A percentile compares a stretch with the other conserved stretches of the same genome.
These are phyloP conservation scores for Cichorium intybus DNA, from an alignment of 140 eudicot genomes.

Conservation along the genomic window DNA sequence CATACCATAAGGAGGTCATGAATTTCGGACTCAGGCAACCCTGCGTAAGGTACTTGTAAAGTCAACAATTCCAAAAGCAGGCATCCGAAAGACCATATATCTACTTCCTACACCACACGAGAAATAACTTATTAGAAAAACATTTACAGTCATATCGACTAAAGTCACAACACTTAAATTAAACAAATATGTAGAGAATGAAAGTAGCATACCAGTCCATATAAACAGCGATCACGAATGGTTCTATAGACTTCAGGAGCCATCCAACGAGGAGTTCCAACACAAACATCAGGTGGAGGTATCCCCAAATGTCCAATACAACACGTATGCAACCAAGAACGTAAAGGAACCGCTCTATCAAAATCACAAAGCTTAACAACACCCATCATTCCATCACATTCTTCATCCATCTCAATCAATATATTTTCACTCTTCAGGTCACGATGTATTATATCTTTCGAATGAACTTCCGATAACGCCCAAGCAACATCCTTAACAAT, in stretches of 20 bases:
- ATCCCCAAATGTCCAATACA: conserved; percentile 82
- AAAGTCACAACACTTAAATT: not conserved
- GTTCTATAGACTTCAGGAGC: conserved; percentile 91
- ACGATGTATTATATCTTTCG: conserved; percentile 83
- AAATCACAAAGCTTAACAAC: conserved; percentile 84
- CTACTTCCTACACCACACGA: conserved; percentile 66
- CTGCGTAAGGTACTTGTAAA: conserved; percentile 73
- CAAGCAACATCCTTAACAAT: conserved; percentile 72
- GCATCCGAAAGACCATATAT: conserved; percentile 97
- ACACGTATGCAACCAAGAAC: conserved; percentile 72
- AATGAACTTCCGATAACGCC: conserved; percentile 82
- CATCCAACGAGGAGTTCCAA: conserved; percentile 99
- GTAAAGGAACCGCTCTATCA: conserved; percentile 92
- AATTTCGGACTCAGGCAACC: conserved; percentile 62
- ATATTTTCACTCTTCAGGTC: conserved; percentile 93
- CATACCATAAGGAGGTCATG: conserved; percentile 62
- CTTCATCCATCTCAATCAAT: conserved; percentile 60
- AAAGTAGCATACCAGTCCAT: conserved; percentile 70
- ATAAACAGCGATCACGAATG: conserved; percentile 46
- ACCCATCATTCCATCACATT: conserved; percentile 49
- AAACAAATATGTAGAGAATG: not conserved
- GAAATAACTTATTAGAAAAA: not conserved
- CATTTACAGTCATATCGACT: too few relatives aligned
- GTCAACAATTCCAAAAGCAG: conserved; percentile 75
- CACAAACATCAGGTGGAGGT: conserved; percentile 90